Evolutionary conservation across 2,329 filamentous ascomycete species (phyloP).

Genomic region (Sporothrix humicola): DNA sequence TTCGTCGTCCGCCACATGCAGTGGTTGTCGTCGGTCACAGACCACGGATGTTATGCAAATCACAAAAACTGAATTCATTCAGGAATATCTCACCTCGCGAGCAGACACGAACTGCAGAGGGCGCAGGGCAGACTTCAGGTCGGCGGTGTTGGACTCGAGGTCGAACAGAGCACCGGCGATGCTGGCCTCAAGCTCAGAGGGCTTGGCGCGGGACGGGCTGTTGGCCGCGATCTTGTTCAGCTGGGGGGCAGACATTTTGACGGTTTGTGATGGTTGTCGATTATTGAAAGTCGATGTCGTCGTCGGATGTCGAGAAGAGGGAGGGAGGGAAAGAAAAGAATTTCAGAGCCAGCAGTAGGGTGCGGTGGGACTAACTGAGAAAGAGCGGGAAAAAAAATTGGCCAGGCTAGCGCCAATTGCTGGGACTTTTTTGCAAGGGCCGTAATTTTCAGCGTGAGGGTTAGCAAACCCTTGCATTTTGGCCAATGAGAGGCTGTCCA

Average conservation of each 20-base stretch:
- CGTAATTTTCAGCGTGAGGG: conserved; percentile 30
- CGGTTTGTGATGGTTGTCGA: conserved; percentile 27
- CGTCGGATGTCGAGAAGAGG: conserved; percentile 9
- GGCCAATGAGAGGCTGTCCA: conserved; percentile 24
- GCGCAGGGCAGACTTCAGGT: conserved; percentile 94
- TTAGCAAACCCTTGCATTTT: conserved; percentile 22
- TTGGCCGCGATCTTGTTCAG: conserved; percentile 98
- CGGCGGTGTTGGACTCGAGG: conserved; percentile 98
- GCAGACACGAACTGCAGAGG: conserved; percentile 99
- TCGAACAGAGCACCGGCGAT: conserved; percentile 98
- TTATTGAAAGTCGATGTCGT: conserved; percentile 9
- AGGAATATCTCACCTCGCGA: conserved; percentile 83
- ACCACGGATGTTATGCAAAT: conserved; percentile 31
- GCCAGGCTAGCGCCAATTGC: conserved; percentile 23
- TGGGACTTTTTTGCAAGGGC: conserved; percentile 1
- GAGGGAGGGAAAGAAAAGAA: conserved; percentile 7
- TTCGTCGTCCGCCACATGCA: background rate
- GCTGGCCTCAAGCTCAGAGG: conserved; percentile 95
- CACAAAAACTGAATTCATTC: conserved; percentile 36
- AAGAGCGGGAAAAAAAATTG: conserved; percentile 29
- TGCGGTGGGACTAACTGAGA: conserved; percentile 20
- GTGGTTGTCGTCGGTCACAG: background rate
- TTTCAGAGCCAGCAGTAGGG: background rate
- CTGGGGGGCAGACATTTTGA: conserved; percentile 66
- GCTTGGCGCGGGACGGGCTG: conserved; percentile 94